Base-by-base conservation (phyloP, 345 rosid genomes). In the Crucihimalaya himalaica region DNA sequence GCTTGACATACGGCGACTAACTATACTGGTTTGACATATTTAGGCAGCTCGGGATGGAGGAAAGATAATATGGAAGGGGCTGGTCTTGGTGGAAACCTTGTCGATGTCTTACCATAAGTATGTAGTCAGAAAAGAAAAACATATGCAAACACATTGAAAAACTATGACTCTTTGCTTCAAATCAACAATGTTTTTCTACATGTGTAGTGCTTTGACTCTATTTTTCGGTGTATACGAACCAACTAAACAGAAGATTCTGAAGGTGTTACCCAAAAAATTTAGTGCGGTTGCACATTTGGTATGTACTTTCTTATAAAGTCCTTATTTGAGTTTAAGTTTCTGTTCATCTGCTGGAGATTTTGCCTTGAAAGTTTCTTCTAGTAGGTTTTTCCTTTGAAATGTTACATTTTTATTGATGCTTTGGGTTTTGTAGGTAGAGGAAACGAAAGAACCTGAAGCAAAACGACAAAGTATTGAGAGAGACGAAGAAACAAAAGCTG, bases 21-120 rank as follows among this genome's bases (percentile, higher is more conserved):
- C n/a, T 57, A 20, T 58, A 20, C 1, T 20, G 8, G 43, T 20
- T 67, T 40, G 63, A 23, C 16, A 39, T 81, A 73, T 58, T 60
- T 67, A 83, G 91, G 96, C 85, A 55, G 96, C 84, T 72, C 85
- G 57, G 43, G 89, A 84, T 29, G 89, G 96, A 71, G 92, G 95
- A 29, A 73, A 88, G 79, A 81, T 90, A 27, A 23, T 73, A 66
- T 82, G 83, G 78, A 87, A 83, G 63, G 96, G 96, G 52, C 98
- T 79, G 96, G 98, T 78, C 77, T 92, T 78, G 91, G 80, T 71
- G 96, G 93, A 74, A 92, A 92, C 79, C 85, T 92, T 81, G 89
- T 80, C 70, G 96, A 95, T 60, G 93, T 80, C 34, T 82, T 90
- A 68, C 95, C 96, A 96, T 92, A 81, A 84, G 96, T 84, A 69